Percentiles rank a stretch among this genome's conserved stretches.
Conservation (phyloP, 176 grass and related monocot species). For the Canna indica region DNA sequence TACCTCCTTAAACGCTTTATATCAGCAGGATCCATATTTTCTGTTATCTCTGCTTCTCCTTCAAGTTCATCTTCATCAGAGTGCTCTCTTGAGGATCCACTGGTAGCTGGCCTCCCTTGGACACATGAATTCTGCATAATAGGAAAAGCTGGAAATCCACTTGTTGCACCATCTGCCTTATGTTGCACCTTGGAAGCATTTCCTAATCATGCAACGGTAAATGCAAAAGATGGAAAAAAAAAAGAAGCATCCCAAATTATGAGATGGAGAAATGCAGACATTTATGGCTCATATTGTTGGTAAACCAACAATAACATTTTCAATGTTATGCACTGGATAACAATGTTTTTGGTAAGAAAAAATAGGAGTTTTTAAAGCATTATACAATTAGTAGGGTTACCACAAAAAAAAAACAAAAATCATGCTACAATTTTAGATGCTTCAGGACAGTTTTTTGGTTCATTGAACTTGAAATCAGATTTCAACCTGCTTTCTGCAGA, state of each 20-base stretch:
- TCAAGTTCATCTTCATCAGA: constrained; percentile 65
- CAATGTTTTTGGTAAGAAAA: no score
- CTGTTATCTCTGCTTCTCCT: constrained; percentile 37
- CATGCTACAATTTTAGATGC: neutral
- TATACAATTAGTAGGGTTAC: neutral
- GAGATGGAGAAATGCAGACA: neutral
- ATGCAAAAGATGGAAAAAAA: neutral
- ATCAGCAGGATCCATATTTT: constrained; percentile 32
- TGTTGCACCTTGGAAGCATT: constrained; percentile 19
- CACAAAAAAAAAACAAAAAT: neutral
- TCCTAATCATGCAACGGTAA: constrained; percentile 12
- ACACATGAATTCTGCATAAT: constrained; percentile 31
- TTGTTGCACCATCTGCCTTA: constrained; percentile 15
- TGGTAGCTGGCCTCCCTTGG: constrained; percentile 33
- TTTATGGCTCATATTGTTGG: neutral
- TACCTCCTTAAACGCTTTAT: constrained; percentile 62
- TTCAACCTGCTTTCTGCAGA: neutral
- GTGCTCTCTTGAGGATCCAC: constrained; percentile 44
- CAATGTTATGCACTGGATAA: neutral
- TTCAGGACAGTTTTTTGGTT: neutral
- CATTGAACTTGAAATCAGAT: neutral
- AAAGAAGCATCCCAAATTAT: neutral
- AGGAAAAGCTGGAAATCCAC: constrained; percentile 24
- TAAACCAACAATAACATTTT: neutral
- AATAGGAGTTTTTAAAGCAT: neutral